Percentiles rank a stretch among this genome's conserved stretches.
phyloP scores from a whole-genome alignment of 768 basidiomycete genomes.

The Termitomyces titanicus region DNA sequence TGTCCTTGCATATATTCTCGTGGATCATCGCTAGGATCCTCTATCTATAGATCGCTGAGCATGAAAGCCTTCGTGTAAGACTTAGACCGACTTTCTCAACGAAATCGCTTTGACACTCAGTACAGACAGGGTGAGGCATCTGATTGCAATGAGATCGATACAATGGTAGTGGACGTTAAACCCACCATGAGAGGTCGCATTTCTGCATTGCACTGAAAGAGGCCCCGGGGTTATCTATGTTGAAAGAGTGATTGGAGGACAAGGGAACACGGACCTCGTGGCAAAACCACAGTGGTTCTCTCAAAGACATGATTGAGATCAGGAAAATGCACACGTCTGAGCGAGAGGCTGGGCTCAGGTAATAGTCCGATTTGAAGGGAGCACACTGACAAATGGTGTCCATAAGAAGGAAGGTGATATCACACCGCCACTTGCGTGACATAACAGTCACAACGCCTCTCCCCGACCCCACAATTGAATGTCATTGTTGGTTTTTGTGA shows the following conservation, averaged over 20 bases:
- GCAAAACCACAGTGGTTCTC: conserved; percentile 78
- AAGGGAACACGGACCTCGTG: conserved; percentile 50
- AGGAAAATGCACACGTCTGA: conserved; percentile 4
- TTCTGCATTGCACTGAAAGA: conserved; percentile 73
- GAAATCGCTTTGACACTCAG: conserved; percentile 77
- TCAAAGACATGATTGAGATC: conserved; percentile 53
- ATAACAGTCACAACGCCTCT: conserved; percentile 4
- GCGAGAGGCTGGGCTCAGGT: background rate
- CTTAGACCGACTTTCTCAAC: conserved; percentile 63
- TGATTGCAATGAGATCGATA: conserved; percentile 24
- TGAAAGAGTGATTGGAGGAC: background rate
- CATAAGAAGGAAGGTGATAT: conserved; percentile 1
- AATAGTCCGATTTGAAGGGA: too few relatives aligned
- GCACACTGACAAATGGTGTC: conserved; percentile 9
- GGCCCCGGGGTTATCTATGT: background rate
- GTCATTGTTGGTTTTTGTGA: conserved; percentile 20
- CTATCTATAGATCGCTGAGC: conserved; percentile 48
- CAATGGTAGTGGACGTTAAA: background rate
- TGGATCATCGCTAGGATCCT: conserved; percentile 72
- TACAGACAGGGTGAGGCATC: conserved; percentile 81
- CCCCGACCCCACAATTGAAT: conserved; percentile 12
- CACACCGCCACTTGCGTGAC: conserved; percentile 9
- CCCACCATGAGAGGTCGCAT: conserved; percentile 85
- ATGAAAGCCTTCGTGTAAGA: background rate
- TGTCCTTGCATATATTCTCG: conserved; percentile 51